Percentiles rank a stretch among this genome's conserved stretches.
Evolutionary conservation across 2,329 filamentous ascomycete genomes (phyloP).

Genomic region (Cucurbitaria berberidis): DNA sequence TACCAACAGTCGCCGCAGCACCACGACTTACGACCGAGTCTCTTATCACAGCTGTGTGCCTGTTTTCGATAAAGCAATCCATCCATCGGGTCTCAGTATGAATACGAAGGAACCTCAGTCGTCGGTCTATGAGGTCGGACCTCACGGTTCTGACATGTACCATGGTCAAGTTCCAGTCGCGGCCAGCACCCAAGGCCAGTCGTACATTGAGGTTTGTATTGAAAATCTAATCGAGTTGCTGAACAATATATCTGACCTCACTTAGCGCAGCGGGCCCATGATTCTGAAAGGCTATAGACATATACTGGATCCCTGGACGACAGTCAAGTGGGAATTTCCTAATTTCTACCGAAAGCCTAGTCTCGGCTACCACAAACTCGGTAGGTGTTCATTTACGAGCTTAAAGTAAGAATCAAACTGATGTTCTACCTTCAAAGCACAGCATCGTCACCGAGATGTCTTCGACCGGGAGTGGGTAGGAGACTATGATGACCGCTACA

Average conservation of each 20-base stretch:
- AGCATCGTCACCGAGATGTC: constrained; percentile 27
- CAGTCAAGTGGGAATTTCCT: constrained; percentile 29
- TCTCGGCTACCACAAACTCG: constrained; percentile 33
- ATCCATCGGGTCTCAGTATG: constrained; percentile 5
- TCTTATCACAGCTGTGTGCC: constrained; percentile 27
- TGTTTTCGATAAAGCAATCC: constrained; percentile 11
- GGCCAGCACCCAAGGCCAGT: neutral
- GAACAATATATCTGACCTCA: neutral
- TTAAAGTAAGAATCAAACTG: neutral
- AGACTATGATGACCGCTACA: constrained; percentile 40
- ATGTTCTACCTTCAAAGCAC: neutral
- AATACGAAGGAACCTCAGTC: constrained; percentile 12
- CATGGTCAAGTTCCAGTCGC: constrained; percentile 5
- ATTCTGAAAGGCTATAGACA: constrained; percentile 29
- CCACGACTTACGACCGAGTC: constrained; percentile 14
- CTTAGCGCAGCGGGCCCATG: constrained; percentile 17
- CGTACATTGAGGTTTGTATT: neutral
- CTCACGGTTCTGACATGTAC: constrained; percentile 1
- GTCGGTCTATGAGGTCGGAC: constrained; percentile 16
- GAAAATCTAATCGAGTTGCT: neutral
- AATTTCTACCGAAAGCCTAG: constrained; percentile 36
- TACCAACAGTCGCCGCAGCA: constrained; percentile 13
- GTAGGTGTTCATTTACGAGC: constrained; percentile 4
- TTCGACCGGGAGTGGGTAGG: constrained; percentile 35
- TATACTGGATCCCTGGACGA: constrained; percentile 28